Conservation (phyloP, 1,139 yeast genomes). For the Yamadazyma friedrichii region DNA sequence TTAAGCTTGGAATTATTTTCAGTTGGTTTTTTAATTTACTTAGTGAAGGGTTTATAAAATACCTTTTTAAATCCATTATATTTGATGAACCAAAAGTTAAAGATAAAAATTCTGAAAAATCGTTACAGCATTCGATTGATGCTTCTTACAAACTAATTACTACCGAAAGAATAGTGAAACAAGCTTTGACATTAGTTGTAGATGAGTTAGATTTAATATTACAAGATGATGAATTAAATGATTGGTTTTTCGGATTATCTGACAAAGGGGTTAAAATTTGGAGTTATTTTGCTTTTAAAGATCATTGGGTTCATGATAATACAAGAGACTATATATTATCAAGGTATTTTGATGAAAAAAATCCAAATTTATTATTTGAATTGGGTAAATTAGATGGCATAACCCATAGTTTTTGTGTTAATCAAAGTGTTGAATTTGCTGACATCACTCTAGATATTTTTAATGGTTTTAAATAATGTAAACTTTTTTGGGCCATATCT, state of each 20-base stretch:
- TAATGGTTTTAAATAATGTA: background rate
- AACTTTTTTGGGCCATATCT: too few relatives aligned
- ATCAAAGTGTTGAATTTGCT: slow-evolving; percentile 53
- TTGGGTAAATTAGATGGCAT: slow-evolving; percentile 29
- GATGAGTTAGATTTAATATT: slow-evolving; percentile 56
- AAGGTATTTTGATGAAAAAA: slow-evolving; percentile 29
- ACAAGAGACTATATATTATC: slow-evolving; percentile 43
- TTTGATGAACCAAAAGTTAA: slow-evolving; percentile 22
- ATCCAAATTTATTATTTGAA: slow-evolving; percentile 31
- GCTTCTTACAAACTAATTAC: slow-evolving; percentile 44
- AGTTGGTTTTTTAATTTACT: slow-evolving; percentile 23
- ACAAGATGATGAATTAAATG: slow-evolving; percentile 41
- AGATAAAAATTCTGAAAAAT: slow-evolving; percentile 18
- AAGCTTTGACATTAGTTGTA: slow-evolving; percentile 53
- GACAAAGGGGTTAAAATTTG: slow-evolving; percentile 33
- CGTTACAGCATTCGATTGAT: slow-evolving; percentile 37
- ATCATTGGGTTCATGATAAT: slow-evolving; percentile 59
- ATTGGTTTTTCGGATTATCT: slow-evolving; percentile 47
- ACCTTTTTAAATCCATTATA: slow-evolving; percentile 21
- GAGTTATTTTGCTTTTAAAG: slow-evolving; percentile 55
- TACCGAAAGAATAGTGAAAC: slow-evolving; percentile 44
- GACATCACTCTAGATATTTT: slow-evolving; percentile 28
- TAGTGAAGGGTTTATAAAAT: slow-evolving; percentile 18
- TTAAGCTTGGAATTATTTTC: slow-evolving; percentile 22
- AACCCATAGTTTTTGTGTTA: slow-evolving; percentile 57